Evolutionary conservation across 2,329 filamentous ascomycete species (phyloP).

Genomic region (Tolypocladium pustulatum): DNA sequence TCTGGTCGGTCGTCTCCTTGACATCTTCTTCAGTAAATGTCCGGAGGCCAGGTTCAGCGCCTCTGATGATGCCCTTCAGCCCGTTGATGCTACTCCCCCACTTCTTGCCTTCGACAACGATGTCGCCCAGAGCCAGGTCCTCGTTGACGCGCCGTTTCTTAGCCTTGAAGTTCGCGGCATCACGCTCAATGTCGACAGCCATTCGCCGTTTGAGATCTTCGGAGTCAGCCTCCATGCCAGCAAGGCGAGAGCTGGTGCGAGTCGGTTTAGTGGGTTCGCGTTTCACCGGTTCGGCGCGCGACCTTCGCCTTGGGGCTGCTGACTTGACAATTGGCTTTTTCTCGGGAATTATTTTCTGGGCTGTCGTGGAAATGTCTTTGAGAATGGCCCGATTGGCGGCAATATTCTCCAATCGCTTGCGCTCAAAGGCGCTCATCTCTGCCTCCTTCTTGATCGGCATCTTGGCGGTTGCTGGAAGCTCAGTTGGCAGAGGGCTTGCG

Average conservation of each 20-base stretch:
- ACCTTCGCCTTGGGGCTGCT: slow-evolving; percentile 21
- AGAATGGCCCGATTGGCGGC: slow-evolving; percentile 74
- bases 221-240: slow-evolving; percentile 40
- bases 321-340: slow-evolving; percentile 39
- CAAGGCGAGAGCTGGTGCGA: slow-evolving; percentile 47
- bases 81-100: slow-evolving; percentile 61
- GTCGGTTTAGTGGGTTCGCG: slow-evolving; percentile 38
- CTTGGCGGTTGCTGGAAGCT: neutral
- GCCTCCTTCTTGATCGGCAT: slow-evolving; percentile 38
- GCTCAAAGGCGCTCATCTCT: slow-evolving; percentile 74
- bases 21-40: slow-evolving; percentile 84
- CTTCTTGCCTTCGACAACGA: slow-evolving; percentile 69
- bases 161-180: slow-evolving; percentile 32
- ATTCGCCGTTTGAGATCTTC: slow-evolving; percentile 38
- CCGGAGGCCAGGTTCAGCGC: slow-evolving; percentile 67
- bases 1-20: slow-evolving; percentile 66
- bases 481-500: too few relatives aligned
- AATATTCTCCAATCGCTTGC: slow-evolving; percentile 75
- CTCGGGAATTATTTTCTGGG: slow-evolving; percentile 54
- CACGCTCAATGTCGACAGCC: slow-evolving; percentile 35
- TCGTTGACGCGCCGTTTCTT: slow-evolving; percentile 47
- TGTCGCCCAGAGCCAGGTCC: slow-evolving; percentile 62
- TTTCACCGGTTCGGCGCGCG: slow-evolving; percentile 30
- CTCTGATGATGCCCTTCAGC: slow-evolving; percentile 46
- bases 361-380: slow-evolving; percentile 62